Evolutionary conservation across 352 stramenopile genomes (phyloP), one percentile per base, ranked within the genome.

Genomic region (Pythium biforme): DNA sequence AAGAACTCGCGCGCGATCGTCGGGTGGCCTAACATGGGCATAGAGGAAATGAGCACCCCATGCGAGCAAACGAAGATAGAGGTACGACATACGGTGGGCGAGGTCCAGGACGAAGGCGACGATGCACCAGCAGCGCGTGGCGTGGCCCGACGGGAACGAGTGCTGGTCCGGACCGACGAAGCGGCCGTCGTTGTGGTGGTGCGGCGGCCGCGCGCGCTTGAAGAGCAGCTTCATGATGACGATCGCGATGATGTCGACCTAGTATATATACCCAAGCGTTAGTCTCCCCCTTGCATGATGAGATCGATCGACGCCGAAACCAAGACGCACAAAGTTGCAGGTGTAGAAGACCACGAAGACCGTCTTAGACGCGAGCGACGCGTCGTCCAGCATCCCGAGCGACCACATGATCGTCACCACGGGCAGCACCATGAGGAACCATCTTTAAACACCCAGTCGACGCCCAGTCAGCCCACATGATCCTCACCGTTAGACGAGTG

Each of bases 131-230:
- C 79, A 77, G 55, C 86, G 83, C 39, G 86, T 92, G 5, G 83
- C 86, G 67, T 94, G 86, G 41, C 86, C 86, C 4, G 86, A 94
- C 11, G 86, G 86, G 70, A 94, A 94, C 63, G 86, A 94, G 62
- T 93, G 85, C 72, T 94, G 78, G 68, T 94, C 86, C 0, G 86
- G 83, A 0, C 86, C 86, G 27, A 92, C 81, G 55, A 94, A 94
- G 39, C 86, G 80, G 43, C 78, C 65, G 59, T 94, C 83, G 43
- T 69, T 74, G 37, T 79, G 59, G 68, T 94, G 86, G 59, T 92
- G 87, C n/a, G 81, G 81, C 29, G 86, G 86, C 0, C 86, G 76
- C 14, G 81, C 61, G 50, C 86, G 86, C 57, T 85, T 86, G 66
- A 92, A 90, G 27, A 86, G 50, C 15, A 81, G 47, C 66, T 94